Base-by-base conservation (phyloP, 2,329 filamentous ascomycete genomes). In the Colletotrichum orchidophilum region DNA sequence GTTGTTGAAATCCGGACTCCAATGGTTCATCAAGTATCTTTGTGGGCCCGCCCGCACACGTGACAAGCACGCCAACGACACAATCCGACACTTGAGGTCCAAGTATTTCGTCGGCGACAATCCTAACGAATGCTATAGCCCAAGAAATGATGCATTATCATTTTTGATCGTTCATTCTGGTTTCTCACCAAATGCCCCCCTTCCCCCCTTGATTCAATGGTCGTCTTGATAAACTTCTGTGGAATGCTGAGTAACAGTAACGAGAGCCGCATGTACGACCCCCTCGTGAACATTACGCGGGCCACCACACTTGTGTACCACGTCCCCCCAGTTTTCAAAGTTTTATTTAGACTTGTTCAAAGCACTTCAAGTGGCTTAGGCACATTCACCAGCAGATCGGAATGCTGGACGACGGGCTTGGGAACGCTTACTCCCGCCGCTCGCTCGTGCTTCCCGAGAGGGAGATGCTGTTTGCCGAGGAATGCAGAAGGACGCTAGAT, bases 1-100 rank as follows among this genome's bases (percentile, higher is more conserved):
- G 13, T 21, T 15, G 5, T 39, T 27, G 5, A 1, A 0, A 18
- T 0, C n/a, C n/a, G 0, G 0, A 1, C 0, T 2, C 2, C 3
- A 12, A 5, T 35, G 2, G 1, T 2, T 8, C 21, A 29, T 5
- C 6, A 35, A 3, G n/a, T 5, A 24, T 5, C 26, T 3, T 9
- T 5, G 5, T 3, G 7, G 8, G 3, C 15, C 5, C n/a, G 18
- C 7, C 5, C 11, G 6, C 13, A 13, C 31, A 21, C 9, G 24
- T 31, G 18, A n/a, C 24, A n/a, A 3, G 39, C 46, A 8, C 9
- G n/a, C 18, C 18, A 50, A 33, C 11, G 0, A 31, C 3, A 18
- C 21, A 0, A 7, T 46, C 2, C 18, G 21, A 7, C 12, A 46
- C 39, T 4, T 46, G 15, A 46, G 8, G 9, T n/a, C 11, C 18